Base-by-base conservation (phyloP, 2,329 filamentous ascomycete species). In the Fusarium dlaminii region DNA sequence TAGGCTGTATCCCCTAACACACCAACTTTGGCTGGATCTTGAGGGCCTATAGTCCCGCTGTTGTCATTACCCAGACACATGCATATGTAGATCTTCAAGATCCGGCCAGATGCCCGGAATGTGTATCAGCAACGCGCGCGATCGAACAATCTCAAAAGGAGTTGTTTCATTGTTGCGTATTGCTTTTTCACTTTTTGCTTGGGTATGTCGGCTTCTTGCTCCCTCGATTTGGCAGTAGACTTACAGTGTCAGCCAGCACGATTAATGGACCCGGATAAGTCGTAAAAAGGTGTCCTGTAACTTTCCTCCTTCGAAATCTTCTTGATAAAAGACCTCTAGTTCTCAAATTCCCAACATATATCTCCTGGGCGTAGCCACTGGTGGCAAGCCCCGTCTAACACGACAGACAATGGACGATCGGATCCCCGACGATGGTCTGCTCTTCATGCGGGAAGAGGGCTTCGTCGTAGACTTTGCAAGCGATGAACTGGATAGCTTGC, bases 261-360 rank as follows among this genome's bases (percentile, higher is more conserved):
- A 56, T 34, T 52, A 34, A 48, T 13, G 27, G 67, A 70, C 67
- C 67, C 52, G 52, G 67, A 42, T 39, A 70, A 2, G 67, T 70
- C 67, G 5, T 32, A 57, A 69, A 69, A 69, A 63, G 63, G 66
- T 69, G 63, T 40, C 66, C 66, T 52, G 24, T 43, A 37, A 51
- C 36, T 27, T 37, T 29, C 10, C 36, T 32, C 52, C 15, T 45
- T 30, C 56, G 49, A 56, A 39, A 56, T 14, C 43, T 45, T 7
- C 54, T 22, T 12, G 27, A 34, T 20, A 18, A 27, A 58, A 68
- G 22, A n/a, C 42, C 60, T 27, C 29, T 12, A 36, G 9, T 52
- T 30, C 34, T 18, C 29, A 14, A 63, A 49, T 15, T 30, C n/a
- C 14, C 27, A 46, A n/a, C 4, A 51, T 34, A 14, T 12, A 34